These are phyloP conservation scores for Edaphochlamys debaryana DNA, from an alignment of 139 green algal species.

Conservation along the genomic window DNA sequence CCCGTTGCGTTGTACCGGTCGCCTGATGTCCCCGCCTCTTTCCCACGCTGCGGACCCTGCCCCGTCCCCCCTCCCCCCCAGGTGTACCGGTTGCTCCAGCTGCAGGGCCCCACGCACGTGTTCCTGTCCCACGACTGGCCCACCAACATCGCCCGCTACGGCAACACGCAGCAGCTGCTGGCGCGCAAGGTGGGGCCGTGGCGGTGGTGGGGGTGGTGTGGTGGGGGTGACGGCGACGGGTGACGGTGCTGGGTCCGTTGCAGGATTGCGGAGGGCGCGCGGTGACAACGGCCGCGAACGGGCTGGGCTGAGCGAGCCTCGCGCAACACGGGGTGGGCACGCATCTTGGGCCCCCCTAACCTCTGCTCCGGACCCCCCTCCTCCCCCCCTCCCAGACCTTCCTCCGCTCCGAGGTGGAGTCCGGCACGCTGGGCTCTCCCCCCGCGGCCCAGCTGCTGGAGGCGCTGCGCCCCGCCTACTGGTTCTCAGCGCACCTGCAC, in stretches of 20 bases:
- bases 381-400: slow-evolving; percentile 1
- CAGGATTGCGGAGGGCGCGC: neutral
- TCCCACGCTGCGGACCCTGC: neutral
- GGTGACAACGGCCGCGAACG: no score
- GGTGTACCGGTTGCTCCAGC: slow-evolving; percentile 83
- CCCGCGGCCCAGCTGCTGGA: slow-evolving; percentile 74
- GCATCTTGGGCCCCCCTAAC: no score
- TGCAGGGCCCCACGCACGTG: slow-evolving; percentile 83
- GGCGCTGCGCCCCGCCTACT: slow-evolving; percentile 86
- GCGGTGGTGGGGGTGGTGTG: neutral
- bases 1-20: no score
- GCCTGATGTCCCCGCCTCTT: neutral
- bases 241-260: neutral
- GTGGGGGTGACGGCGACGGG: no score
- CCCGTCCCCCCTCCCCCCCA: neutral
- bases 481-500: slow-evolving; percentile 97
- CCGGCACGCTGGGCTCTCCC: slow-evolving; percentile 77
- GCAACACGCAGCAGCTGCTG: slow-evolving; percentile 82
- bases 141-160: slow-evolving; percentile 81
- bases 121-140: slow-evolving; percentile 99
- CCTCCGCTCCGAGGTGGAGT: slow-evolving; percentile 63
- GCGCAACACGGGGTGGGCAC: no score
- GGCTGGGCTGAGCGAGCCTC: no score
- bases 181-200: slow-evolving; percentile 67
- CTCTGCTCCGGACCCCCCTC: no score